Evolutionary conservation across 352 stramenopile species (phyloP), one percentile per base, ranked within the genome.

Genomic region (Plasmopara viticola): DNA sequence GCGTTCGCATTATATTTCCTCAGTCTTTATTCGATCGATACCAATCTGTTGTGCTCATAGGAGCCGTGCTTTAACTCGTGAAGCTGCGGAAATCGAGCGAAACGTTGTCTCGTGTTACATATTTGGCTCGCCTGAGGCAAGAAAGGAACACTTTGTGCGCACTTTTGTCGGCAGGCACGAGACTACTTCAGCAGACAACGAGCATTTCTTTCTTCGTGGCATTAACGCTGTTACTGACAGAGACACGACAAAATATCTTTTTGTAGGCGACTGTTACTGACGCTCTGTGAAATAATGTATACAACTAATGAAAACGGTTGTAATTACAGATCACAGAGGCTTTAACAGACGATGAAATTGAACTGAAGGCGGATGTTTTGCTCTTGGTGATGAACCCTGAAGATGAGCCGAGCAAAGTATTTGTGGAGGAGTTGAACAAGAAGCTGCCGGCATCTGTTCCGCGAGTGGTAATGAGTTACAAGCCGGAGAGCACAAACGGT

Each of bases 81-180:
- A 88, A 33, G 68, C 64, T 6, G 75, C 57, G 41, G 61, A 56
- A 33, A 86, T 87, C 33, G 74, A 88, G 10, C 77, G 78, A 31
- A 84, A 88, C 25, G 64, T 90, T 17, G 60, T 88, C 8, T 86
- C 79, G 28, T 87, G 76, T 52, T 87, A 86, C 51, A 58, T 93
- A 30, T 84, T 83, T 48, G 72, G 78, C 0, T 64, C 68, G 9
- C 39, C 60, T 0, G 52, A 61, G 17, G 64, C 73, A 13, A 67
- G 69, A 17, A 91, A 89, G 58, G 75, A 67, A 13, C 50, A 69
- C 8, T 78, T 87, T 50, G 58, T 84, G 15, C 64, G 62, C 51
- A 62, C 70, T 12, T 81, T 90, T 35, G 67, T 80, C 39, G 74
- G 70, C 17, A 54, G 56, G 15, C 75, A 81, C 40, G 62, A 70